Conservation (phyloP, 345 rosid species). For the Eucalyptus erythrocorys region DNA sequence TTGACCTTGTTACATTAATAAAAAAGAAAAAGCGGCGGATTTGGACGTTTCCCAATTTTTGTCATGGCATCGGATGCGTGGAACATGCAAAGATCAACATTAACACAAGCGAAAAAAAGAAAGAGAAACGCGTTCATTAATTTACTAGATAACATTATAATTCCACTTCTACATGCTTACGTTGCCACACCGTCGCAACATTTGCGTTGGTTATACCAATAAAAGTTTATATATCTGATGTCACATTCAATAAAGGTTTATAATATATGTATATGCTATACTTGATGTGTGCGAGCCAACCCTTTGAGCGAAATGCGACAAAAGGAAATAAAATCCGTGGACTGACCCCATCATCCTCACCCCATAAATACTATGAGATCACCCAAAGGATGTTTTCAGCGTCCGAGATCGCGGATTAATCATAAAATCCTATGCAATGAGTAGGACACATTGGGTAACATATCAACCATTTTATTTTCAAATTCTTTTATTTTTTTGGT, state of each 20-base stretch:
- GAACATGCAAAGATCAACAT: neutral
- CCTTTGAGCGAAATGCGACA: too few species aligned
- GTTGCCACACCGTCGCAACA: fast-evolving
- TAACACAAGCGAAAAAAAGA: neutral
- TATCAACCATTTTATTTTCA: neutral
- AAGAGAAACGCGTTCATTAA: neutral
- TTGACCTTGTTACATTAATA: neutral
- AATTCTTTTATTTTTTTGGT: neutral
- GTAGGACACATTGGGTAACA: neutral
- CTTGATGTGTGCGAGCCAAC: too few species aligned
- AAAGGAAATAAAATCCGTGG: too few species aligned
- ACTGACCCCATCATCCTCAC: fast-evolving
- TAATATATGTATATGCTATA: too few species aligned
- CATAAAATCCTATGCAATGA: too few species aligned
- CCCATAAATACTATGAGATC: fast-evolving
- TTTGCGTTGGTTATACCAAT: fast-evolving
- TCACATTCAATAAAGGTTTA: too few species aligned
- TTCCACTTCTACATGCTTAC: fast-evolving
- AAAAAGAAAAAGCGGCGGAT: fast-evolving
- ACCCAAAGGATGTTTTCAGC: fast-evolving
- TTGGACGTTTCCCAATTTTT: neutral
- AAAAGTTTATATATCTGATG: too few species aligned
- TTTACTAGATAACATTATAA: neutral
- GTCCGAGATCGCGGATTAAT: fast-evolving
- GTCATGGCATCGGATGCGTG: neutral